Evolutionary conservation across 352 stramenopile species (phyloP).

Genomic region (Pythium coloratum): DNA sequence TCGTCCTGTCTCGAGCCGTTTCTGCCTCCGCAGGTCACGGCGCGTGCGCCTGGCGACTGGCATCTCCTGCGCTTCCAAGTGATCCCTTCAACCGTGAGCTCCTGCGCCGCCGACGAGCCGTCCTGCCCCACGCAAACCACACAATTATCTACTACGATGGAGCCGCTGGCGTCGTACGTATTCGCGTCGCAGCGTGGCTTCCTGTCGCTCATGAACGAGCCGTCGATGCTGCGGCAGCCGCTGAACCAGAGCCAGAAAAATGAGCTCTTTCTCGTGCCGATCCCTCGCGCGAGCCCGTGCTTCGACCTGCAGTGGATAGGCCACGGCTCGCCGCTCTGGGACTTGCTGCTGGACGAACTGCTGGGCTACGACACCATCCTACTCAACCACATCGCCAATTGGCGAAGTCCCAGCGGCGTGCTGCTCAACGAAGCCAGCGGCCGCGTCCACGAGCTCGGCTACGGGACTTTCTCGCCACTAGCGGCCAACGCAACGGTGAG

Average conservation of each 20-base stretch:
- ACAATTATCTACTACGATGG: background rate
- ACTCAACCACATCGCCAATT: slow-evolving; percentile 88
- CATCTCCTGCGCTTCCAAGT: slow-evolving; percentile 20
- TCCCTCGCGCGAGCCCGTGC: slow-evolving; percentile 44
- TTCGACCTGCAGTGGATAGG: slow-evolving; percentile 51
- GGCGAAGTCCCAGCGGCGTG: slow-evolving; percentile 55
- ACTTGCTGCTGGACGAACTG: slow-evolving; percentile 38
- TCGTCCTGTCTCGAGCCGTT: slow-evolving; percentile 41
- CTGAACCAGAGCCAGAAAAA: slow-evolving; percentile 3
- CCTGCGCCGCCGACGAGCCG: background rate
- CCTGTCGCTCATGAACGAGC: slow-evolving; percentile 59
- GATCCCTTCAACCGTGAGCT: background rate
- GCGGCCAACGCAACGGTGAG: slow-evolving; percentile 32
- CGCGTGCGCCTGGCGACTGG: slow-evolving; percentile 5
- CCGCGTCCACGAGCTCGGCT: slow-evolving; percentile 69
- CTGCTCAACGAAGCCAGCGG: slow-evolving; percentile 67
- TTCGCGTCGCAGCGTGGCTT: slow-evolving; percentile 69
- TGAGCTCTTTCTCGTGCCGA: slow-evolving; percentile 31
- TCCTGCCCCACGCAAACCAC: background rate
- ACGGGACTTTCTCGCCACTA: slow-evolving; percentile 52
- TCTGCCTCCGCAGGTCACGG: slow-evolving; percentile 14
- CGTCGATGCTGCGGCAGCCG: slow-evolving; percentile 13
- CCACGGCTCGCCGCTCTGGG: slow-evolving; percentile 40
- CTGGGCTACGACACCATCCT: slow-evolving; percentile 92
- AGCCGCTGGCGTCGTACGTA: slow-evolving; percentile 43